A percentile compares a stretch with the other conserved stretches of the same genome.
Conservation (phyloP, 2,329 filamentous ascomycete genomes). For the Apiospora phragmitis region DNA sequence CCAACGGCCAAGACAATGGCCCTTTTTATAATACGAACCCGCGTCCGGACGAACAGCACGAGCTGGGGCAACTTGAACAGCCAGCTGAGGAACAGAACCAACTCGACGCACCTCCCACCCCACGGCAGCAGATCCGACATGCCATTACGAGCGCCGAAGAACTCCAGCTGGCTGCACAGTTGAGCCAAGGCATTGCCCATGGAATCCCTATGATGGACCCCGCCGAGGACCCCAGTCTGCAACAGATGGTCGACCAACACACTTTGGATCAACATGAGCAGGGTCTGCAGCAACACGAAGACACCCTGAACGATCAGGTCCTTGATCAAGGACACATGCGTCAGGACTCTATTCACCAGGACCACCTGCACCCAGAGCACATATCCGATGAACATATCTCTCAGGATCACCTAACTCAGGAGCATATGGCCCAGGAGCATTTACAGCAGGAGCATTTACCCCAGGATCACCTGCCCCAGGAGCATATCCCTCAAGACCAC, state of each 20-base stretch:
- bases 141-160: slow-evolving; percentile 51
- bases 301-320: slow-evolving; percentile 18
- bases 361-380: slow-evolving; percentile 11
- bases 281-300: slow-evolving; percentile 19
- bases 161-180: slow-evolving; percentile 58
- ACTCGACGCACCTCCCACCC: slow-evolving; percentile 36
- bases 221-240: slow-evolving; percentile 43
- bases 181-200: slow-evolving; percentile 55
- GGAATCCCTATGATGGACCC: slow-evolving; percentile 49
- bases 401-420: slow-evolving; percentile 13
- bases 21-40: slow-evolving; percentile 42
- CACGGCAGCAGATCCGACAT: slow-evolving; percentile 44
- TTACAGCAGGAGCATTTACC: slow-evolving; percentile 8
- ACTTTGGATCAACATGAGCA: slow-evolving; percentile 21
- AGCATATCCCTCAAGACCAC: background rate
- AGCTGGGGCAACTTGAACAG: slow-evolving; percentile 21
- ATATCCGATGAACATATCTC: slow-evolving; percentile 7
- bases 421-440: slow-evolving; percentile 9
- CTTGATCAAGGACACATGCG: slow-evolving; percentile 13
- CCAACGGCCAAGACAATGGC: slow-evolving; percentile 43
- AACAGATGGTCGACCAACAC: slow-evolving; percentile 37
- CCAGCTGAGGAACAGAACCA: slow-evolving; percentile 25
- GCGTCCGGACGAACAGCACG: slow-evolving; percentile 22
- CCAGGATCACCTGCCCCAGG: background rate
- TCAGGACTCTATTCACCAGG: slow-evolving; percentile 12